phyloP scores from a whole-genome alignment of 2,329 filamentous ascomycete species.

The Pseudopyricularia cyperi region DNA sequence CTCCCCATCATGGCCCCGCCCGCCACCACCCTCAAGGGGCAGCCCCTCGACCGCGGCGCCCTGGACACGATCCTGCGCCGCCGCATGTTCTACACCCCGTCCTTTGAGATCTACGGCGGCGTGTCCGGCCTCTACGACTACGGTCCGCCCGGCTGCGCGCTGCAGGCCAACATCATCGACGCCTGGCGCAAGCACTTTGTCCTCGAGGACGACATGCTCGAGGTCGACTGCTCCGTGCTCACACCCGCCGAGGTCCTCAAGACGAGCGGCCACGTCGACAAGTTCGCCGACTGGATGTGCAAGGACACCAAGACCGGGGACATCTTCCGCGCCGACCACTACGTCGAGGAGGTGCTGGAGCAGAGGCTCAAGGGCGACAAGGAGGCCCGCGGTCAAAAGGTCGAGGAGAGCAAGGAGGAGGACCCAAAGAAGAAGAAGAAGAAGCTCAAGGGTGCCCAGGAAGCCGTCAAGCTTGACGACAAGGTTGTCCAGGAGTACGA shows the following conservation, averaged over 20 bases:
- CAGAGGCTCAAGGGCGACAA: constrained; percentile 78
- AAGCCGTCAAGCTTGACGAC: constrained; percentile 74
- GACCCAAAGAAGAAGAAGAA: constrained; percentile 43
- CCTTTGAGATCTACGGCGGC: constrained; percentile 91
- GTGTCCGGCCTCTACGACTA: constrained; percentile 87
- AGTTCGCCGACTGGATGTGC: constrained; percentile 99
- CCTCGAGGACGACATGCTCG: constrained; percentile 86
- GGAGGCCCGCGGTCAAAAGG: constrained; percentile 74
- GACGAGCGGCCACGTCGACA: constrained; percentile 92
- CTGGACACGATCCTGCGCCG: constrained; percentile 80
- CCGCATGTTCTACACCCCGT: constrained; percentile 86
- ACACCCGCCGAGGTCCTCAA: constrained; percentile 91
- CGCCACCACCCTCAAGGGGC: constrained; percentile 71
- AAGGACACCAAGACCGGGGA: constrained; percentile 97
- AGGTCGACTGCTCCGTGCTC: constrained; percentile 86
- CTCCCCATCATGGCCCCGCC: constrained; percentile 31
- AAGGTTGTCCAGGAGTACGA: constrained; percentile 80
- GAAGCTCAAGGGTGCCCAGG: constrained; percentile 78
- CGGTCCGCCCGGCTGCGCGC: constrained; percentile 73
- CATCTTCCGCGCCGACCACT: constrained; percentile 89
- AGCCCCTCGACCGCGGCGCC: constrained; percentile 70
- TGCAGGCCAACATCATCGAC: constrained; percentile 81
- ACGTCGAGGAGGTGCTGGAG: constrained; percentile 91
- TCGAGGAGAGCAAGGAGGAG: constrained; percentile 52
- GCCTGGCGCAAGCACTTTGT: constrained; percentile 90